Evolutionary conservation across 495 filamentous ascomycete species (phyloP).

Genomic region (Penicillium lividum): DNA sequence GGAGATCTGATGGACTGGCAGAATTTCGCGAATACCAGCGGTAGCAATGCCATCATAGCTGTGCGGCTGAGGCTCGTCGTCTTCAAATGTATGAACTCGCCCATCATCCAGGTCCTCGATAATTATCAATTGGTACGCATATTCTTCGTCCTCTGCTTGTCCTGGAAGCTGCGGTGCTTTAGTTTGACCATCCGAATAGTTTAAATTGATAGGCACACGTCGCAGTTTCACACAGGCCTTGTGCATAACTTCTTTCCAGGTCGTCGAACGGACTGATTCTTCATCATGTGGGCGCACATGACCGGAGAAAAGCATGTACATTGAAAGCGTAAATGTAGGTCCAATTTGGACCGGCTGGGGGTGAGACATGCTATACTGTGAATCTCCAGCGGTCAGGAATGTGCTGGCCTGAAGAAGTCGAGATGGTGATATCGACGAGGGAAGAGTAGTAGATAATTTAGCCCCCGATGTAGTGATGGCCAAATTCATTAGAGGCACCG

Average conservation of each 20-base stretch:
- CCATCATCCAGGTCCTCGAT: slow-evolving; percentile 94
- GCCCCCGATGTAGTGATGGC: slow-evolving; percentile 96
- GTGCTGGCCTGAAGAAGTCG: slow-evolving; percentile 91
- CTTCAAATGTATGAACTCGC: slow-evolving; percentile 80
- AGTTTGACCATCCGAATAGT: slow-evolving; percentile 24
- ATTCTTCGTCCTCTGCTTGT: slow-evolving; percentile 63
- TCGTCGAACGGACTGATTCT: slow-evolving; percentile 67
- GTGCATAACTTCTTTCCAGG: slow-evolving; percentile 98
- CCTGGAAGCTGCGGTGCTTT: slow-evolving; percentile 41
- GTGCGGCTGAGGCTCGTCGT: slow-evolving; percentile 57
- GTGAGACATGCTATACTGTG: slow-evolving; percentile 70
- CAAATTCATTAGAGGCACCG: slow-evolving; percentile 89
- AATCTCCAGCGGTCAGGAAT: slow-evolving; percentile 85
- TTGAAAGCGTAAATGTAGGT: slow-evolving; percentile 80
- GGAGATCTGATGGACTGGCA: slow-evolving; percentile 88
- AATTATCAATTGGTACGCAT: slow-evolving; percentile 84
- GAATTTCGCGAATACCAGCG: slow-evolving; percentile 79
- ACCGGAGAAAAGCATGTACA: slow-evolving; percentile 95
- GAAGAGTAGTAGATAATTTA: slow-evolving; percentile 74
- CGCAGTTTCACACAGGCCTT: slow-evolving; percentile 84
- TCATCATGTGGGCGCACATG: slow-evolving; percentile 69
- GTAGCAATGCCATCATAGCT: slow-evolving; percentile 67
- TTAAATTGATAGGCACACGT: slow-evolving; percentile 52
- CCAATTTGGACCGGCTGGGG: slow-evolving; percentile 77
- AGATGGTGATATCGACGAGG: slow-evolving; percentile 84